phyloP scores from a whole-genome alignment of 176 grass and related monocot genomes.

The Stipa capillata region DNA sequence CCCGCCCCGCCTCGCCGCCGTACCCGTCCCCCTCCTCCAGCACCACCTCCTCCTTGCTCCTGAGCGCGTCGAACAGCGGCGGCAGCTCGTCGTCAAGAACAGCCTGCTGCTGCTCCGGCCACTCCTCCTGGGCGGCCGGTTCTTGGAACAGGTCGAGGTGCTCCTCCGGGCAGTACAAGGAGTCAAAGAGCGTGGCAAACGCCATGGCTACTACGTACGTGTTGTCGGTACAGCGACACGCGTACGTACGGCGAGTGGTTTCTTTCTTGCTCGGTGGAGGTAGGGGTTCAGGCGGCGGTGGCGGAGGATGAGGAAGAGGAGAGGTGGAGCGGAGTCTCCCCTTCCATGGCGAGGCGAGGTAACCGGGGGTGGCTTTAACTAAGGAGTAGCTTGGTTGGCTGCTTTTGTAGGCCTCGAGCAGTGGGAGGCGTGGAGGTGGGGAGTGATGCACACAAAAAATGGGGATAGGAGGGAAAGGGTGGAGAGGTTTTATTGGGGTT shows the following conservation, averaged over 20 bases:
- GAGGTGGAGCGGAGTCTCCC: conserved; percentile 24
- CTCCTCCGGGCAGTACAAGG: conserved; percentile 64
- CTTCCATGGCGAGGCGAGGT: conserved; percentile 14
- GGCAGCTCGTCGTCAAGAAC: conserved; percentile 30
- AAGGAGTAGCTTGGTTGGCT: background rate
- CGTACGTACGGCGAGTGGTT: no score
- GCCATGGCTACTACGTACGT: conserved; percentile 31
- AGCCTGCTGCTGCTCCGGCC: background rate
- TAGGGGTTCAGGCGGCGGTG: conserved; percentile 7
- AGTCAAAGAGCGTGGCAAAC: conserved; percentile 53
- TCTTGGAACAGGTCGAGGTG: conserved; percentile 50
- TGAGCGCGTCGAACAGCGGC: conserved; percentile 24
- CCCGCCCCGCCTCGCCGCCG: conserved; percentile 27
- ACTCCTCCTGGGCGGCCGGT: background rate
- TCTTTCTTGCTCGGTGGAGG: no score
- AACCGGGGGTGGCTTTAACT: background rate
- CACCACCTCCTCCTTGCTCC: conserved; percentile 29
- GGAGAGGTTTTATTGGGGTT: conserved; percentile 34
- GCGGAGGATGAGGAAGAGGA: conserved; percentile 36
- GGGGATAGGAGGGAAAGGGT: background rate
- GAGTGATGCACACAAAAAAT: background rate
- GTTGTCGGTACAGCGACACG: background rate
- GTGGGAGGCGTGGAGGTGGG: background rate
- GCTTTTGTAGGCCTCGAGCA: conserved; percentile 8
- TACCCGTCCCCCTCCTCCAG: background rate